Evolutionary conservation across 192 early-diverging fungal genomes (phyloP).

Genomic region (Coemansia sp.): DNA sequence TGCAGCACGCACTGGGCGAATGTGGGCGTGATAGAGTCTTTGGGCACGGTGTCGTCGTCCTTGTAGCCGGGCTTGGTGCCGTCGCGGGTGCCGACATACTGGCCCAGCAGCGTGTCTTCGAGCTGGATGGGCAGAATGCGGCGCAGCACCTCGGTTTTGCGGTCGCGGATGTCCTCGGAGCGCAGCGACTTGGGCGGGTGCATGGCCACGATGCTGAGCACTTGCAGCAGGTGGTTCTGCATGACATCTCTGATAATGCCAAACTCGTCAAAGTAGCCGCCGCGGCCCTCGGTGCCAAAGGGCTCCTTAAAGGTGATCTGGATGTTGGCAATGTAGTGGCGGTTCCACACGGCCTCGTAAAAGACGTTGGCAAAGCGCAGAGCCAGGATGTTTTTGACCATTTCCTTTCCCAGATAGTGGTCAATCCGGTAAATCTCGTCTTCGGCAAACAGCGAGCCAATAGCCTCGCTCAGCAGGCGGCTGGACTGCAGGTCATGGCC

Average conservation of each 20-base stretch:
- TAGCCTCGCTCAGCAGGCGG: constrained; percentile 62
- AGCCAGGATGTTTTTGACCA: constrained; percentile 97
- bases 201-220: constrained; percentile 93
- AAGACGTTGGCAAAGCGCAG: constrained; percentile 93
- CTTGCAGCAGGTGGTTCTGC: constrained; percentile 92
- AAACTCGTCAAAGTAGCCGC: constrained; percentile 99
- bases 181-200: constrained; percentile 82
- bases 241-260: constrained; percentile 97
- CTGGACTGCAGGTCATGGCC: constrained; percentile 86
- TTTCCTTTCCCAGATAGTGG: constrained; percentile 98
- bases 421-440: constrained; percentile 98
- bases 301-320: constrained; percentile 98
- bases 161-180: constrained; percentile 92
- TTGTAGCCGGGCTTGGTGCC: constrained; percentile 87
- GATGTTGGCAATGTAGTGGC: constrained; percentile 81
- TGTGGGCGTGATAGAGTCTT: constrained; percentile 82
- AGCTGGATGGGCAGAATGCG: constrained; percentile 73
- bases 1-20: constrained; percentile 85
- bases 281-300: constrained; percentile 94
- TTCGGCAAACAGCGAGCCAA: constrained; percentile 80
- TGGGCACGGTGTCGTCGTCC: constrained; percentile 86
- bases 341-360: constrained; percentile 89
- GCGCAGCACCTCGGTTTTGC: constrained; percentile 90
- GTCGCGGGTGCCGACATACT: constrained; percentile 79
- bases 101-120: constrained; percentile 86